These are phyloP conservation scores for Platanus orientalis DNA, from an alignment of 164 flowering plant genomes.

Conservation along the genomic window DNA sequence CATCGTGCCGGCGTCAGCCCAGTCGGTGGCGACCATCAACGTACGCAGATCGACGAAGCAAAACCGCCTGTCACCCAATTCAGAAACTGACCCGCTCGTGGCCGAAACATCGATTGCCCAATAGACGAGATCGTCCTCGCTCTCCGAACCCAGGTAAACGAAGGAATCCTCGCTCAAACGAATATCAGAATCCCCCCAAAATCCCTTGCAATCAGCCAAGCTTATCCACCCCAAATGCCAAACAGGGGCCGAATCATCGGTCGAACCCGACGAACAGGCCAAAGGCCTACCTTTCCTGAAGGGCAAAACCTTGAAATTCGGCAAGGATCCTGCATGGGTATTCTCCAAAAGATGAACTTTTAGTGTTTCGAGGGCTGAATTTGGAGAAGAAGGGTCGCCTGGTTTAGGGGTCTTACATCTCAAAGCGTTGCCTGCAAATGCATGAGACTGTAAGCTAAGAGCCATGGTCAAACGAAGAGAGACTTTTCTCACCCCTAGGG, in stretches of 20 bases:
- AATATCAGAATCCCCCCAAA: constrained; percentile 37
- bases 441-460: constrained; percentile 42
- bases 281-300: constrained; percentile 67
- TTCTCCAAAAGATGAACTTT: constrained; percentile 33
- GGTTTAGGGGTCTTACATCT: constrained; percentile 49
- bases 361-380: constrained; percentile 54
- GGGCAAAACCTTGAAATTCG: constrained; percentile 42
- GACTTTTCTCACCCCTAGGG: neutral
- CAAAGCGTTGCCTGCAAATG: constrained; percentile 78
- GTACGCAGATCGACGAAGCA: constrained; percentile 82
- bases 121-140: constrained; percentile 41
- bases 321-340: constrained; percentile 15
- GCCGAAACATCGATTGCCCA: constrained; percentile 79
- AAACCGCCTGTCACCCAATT: constrained; percentile 36
- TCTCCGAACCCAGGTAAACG: constrained; percentile 60
- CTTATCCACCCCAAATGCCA: constrained; percentile 88
- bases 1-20: constrained; percentile 67
- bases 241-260: constrained; percentile 19
- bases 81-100: constrained; percentile 30
- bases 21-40: constrained; percentile 94
- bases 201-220: constrained; percentile 42
- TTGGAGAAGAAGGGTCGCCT: constrained; percentile 38
- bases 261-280: constrained; percentile 29
- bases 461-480: constrained; percentile 41
- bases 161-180: constrained; percentile 42